Evolutionary conservation across 495 filamentous ascomycete genomes (phyloP).

Genomic region (Penicillium chermesinum): DNA sequence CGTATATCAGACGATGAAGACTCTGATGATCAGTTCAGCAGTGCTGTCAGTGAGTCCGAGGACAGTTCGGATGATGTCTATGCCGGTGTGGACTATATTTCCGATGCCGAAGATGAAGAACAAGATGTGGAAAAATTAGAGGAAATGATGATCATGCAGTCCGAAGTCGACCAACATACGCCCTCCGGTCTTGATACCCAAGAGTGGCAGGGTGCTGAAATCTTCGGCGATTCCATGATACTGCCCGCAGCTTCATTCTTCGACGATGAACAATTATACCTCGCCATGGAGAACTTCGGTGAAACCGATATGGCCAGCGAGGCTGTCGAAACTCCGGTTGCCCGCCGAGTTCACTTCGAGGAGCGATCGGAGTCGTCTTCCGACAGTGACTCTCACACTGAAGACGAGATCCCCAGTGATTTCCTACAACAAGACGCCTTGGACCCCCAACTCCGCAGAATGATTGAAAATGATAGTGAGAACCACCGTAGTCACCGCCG

Average conservation of each 20-base stretch:
- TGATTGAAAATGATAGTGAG: constrained; percentile 60
- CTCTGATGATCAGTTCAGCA: constrained; percentile 49
- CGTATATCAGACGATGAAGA: constrained; percentile 59
- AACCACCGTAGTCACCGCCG: constrained; percentile 36
- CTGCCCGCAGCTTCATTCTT: constrained; percentile 46
- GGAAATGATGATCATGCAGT: constrained; percentile 64
- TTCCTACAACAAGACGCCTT: constrained; percentile 67
- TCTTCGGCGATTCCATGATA: constrained; percentile 45
- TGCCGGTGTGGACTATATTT: constrained; percentile 71
- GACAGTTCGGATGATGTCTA: constrained; percentile 61
- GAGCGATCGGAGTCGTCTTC: constrained; percentile 48
- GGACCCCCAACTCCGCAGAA: constrained; percentile 61
- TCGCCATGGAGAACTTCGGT: constrained; percentile 41
- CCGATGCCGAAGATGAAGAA: constrained; percentile 72
- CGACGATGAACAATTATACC: constrained; percentile 48
- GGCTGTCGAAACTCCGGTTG: constrained; percentile 36
- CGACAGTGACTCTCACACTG: constrained; percentile 47
- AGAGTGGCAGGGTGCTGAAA: constrained; percentile 56
- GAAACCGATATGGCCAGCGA: constrained; percentile 42
- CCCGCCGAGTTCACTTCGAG: constrained; percentile 49
- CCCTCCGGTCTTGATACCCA: constrained; percentile 31
- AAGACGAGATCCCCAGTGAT: constrained; percentile 62
- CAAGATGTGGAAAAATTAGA: constrained; percentile 66
- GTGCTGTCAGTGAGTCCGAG: constrained; percentile 29
- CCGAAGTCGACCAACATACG: constrained; percentile 41